Base-by-base conservation (phyloP, 148 eudicot species). In the Silene uniflora region DNA sequence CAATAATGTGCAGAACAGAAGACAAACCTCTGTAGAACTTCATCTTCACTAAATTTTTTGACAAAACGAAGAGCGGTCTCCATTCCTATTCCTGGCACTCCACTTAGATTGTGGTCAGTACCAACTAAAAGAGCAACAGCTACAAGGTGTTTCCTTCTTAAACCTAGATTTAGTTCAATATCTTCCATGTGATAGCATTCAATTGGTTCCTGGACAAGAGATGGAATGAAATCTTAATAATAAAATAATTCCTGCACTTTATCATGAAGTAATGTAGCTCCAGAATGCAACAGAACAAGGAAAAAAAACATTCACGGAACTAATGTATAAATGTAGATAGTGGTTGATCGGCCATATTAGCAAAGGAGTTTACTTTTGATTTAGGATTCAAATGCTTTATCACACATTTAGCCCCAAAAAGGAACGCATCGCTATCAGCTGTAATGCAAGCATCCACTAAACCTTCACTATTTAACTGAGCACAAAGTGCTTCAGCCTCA, bases 401-500 rank as follows among this genome's bases (percentile, higher is more conserved):
- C 16, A 92, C 88, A 78, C 96, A 95, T 25, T 81, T 82, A 58
- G 98, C 98, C 63, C 98, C 98, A 67, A 77, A 95, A 22, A 92
- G 96, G 72, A 95, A 90, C 46, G 97, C 92, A 79, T 95, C 98
- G 25, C 97, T 92, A 64, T 95, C 98, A 78, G 98, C 78, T 55
- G 98, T 95, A 69, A 95, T 87, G 82, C 98, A 95, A 76, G 96
- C 98, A 86, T 92, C 96, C 14, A 95, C 97, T 61, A 73, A 83
- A 42, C 96, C 97, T 81, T 90, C 90, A 29, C 83, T 76, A 68
- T 95, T 95, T 77, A 95, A 80, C 76, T 90, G 90, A 44, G 96
- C 98, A 85, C 97, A 95, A 69, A 95, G 94, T 66, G 92, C 97
- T 83, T 92, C 98, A 21, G 97, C 98, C 77, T 95, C 98, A 32